Evolutionary conservation across 2,329 filamentous ascomycete genomes (phyloP), one percentile per base, ranked within the genome.

Genomic region (Alternaria brassicicola): DNA sequence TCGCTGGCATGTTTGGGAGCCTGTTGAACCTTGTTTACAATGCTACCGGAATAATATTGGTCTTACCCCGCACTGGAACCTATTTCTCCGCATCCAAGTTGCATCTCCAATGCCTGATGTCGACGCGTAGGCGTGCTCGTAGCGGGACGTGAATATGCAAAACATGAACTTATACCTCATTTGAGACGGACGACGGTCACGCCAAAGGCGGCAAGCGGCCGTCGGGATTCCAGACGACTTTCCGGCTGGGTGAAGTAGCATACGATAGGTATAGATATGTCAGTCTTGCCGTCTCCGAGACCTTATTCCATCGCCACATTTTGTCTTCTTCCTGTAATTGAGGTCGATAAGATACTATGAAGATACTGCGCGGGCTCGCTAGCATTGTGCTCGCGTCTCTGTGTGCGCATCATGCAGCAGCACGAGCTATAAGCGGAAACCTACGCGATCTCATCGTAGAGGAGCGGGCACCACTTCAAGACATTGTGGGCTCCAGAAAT

Each of bases 401-500:
- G 0, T 39, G 17, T 23, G 36, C 0, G 1, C 36, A 39, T 39
- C 6, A 39, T 23, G 36, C 19, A 7, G 19, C 19, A 6, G 19
- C 19, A 7, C 36, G 36, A 39, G 36, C 36, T 23, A 4, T 39
- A 39, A 23, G 19, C 12, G 36, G 36, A 39, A 9, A 39, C 12
- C 12, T 23, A 9, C 36, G 19, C 12, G 12, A 23, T 15, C 10
- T 39, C 6, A 39, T 39, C 19, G 25, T 46, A 15, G 23, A 46
- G 17, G 42, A 46, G 42, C 23, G 42, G 9, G 25, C 15, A 21
- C 71, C 78, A n/a, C 69, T 86, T 36, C 84, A 86, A 67, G 76
- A 85, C 67, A 80, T 85, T 66, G 84, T 85, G 65, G 61, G 80
- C 70, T 38, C 6, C 19, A 42, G 17, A 28, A 35, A 21, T 41